phyloP scores from a whole-genome alignment of 1,139 yeast genomes.

The Scheffersomyces stambukii region DNA sequence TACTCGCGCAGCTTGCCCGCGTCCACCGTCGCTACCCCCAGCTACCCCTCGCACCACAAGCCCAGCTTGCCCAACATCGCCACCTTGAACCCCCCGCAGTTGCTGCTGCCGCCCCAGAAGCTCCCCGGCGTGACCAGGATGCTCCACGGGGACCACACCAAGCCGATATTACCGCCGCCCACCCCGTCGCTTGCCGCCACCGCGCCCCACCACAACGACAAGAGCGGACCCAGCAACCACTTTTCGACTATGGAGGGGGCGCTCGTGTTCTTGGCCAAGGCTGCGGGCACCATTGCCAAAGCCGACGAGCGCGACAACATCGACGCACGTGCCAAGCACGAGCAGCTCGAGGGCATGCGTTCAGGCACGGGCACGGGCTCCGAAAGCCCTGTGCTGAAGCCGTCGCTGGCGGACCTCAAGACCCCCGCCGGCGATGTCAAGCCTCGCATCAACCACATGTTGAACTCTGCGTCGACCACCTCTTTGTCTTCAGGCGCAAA shows the following conservation, averaged over 20 bases:
- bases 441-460: too few relatives aligned
- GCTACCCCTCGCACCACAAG: too few relatives aligned
- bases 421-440: not conserved
- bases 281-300: conserved; percentile 69
- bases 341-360: conserved; percentile 32
- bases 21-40: too few relatives aligned
- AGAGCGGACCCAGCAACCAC: conserved; percentile 13
- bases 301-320: conserved; percentile 65
- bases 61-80: not conserved
- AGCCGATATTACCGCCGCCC: conserved; percentile 2
- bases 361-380: not conserved
- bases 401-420: not conserved
- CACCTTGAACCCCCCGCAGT: not conserved
- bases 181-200: conserved; percentile 2
- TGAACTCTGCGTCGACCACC: too few relatives aligned
- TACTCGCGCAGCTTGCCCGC: too few relatives aligned
- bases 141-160: conserved; percentile 1
- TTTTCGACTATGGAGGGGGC: conserved; percentile 62
- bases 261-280: conserved; percentile 65
- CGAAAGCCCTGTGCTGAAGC: not conserved
- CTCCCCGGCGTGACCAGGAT: conserved; percentile 6
- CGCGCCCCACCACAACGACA: conserved; percentile 2
- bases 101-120: conserved; percentile 2
- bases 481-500: not conserved
- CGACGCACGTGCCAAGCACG: conserved; percentile 57